These are phyloP conservation scores for Amoebophrya sp. DNA, from an alignment of 169 alveolate genomes.

Conservation along the genomic window DNA sequence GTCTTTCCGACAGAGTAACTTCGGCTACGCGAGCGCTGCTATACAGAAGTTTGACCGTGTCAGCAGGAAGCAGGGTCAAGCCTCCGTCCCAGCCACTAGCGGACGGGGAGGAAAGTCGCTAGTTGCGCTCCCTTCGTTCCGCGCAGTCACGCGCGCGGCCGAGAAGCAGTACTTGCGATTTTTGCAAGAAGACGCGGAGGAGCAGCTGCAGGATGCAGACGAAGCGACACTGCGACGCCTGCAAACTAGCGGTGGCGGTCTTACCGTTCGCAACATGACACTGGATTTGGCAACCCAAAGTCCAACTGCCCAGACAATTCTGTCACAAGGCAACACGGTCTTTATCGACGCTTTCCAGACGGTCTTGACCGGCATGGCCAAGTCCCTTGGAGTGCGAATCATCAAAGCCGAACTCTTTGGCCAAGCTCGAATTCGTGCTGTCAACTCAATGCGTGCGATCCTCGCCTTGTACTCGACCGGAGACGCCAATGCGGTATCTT, in stretches of 20 bases:
- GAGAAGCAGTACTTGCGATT: too few relatives aligned
- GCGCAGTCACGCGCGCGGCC: too few relatives aligned
- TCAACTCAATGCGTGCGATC: neutral
- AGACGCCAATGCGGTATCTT: neutral
- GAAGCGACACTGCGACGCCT: too few relatives aligned
- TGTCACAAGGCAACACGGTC: neutral
- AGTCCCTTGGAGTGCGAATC: neutral
- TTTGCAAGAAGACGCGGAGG: too few relatives aligned
- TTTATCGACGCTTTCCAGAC: neutral
- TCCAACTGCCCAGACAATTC: neutral
- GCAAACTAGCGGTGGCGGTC: neutral
- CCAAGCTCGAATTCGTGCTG: neutral
- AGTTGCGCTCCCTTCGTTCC: too few relatives aligned
- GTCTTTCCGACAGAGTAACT: too few relatives aligned
- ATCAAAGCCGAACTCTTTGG: neutral
- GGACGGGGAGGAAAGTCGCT: too few relatives aligned
- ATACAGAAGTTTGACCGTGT: too few relatives aligned
- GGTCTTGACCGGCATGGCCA: neutral
- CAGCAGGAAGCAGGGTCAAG: too few relatives aligned
- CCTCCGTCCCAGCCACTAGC: too few relatives aligned
- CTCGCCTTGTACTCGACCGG: slow-evolving; percentile 18
- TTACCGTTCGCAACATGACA: neutral
- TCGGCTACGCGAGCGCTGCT: too few relatives aligned
- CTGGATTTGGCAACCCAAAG: neutral
- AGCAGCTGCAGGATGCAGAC: too few relatives aligned